Evolutionary conservation across 176 grass and related monocot species (phyloP).

Genomic region (Phyllostachys edulis): DNA sequence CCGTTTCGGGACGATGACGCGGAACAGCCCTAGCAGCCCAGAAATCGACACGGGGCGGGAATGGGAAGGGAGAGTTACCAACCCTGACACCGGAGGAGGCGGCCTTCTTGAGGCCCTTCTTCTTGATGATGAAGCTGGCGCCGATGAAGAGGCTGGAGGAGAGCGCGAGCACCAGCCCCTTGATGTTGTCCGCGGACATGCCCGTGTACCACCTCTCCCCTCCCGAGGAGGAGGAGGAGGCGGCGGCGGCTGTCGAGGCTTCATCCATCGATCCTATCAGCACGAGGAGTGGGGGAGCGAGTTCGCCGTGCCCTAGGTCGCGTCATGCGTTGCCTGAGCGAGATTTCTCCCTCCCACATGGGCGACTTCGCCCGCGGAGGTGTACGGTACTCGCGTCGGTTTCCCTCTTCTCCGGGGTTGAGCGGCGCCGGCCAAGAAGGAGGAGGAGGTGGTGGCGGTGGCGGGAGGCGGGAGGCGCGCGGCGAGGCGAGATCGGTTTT

Average conservation of each 20-base stretch:
- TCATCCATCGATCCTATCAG: constrained; percentile 2
- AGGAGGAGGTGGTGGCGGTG: too few relatives aligned
- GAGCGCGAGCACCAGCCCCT: constrained; percentile 62
- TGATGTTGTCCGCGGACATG: constrained; percentile 79
- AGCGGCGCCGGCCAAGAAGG: neutral
- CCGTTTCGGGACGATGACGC: neutral
- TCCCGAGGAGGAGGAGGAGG: neutral
- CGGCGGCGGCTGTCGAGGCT: neutral
- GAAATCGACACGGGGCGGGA: neutral
- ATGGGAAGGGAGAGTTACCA: constrained; percentile 17
- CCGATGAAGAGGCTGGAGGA: constrained; percentile 95
- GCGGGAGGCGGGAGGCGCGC: too few relatives aligned
- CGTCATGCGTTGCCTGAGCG: neutral
- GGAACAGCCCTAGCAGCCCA: too few relatives aligned
- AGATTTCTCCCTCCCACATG: constrained; percentile 2
- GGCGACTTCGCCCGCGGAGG: neutral
- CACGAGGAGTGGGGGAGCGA: neutral
- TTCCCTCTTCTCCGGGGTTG: neutral
- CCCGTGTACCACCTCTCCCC: constrained; percentile 61
- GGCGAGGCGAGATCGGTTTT: too few relatives aligned
- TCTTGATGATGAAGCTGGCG: constrained; percentile 97
- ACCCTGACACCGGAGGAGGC: constrained; percentile 62
- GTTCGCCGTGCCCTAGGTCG: neutral
- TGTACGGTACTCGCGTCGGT: neutral
- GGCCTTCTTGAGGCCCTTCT: constrained; percentile 94